These are phyloP conservation scores for Helicostylum pulchrum DNA, from an alignment of 192 early-diverging fungal genomes.

Conservation along the genomic window DNA sequence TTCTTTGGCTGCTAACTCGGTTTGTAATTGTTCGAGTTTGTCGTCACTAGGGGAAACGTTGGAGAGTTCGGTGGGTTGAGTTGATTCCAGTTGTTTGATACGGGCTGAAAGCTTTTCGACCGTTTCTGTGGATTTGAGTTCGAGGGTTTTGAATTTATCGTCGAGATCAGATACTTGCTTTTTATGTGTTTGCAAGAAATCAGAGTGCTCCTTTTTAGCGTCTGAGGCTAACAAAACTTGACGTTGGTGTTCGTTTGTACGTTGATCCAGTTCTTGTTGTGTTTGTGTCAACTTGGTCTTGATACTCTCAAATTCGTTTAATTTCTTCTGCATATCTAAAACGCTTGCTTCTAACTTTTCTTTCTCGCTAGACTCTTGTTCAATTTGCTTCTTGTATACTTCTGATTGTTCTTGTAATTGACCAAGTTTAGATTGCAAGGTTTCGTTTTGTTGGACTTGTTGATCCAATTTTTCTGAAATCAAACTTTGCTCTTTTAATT, in stretches of 20 bases:
- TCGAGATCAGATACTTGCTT: too few relatives aligned
- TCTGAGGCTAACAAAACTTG: too few relatives aligned
- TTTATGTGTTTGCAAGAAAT: too few relatives aligned
- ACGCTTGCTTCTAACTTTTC: not conserved
- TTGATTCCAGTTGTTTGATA: not conserved
- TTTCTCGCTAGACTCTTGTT: not conserved
- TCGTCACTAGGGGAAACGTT: not conserved
- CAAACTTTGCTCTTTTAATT: not conserved
- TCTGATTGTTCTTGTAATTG: not conserved
- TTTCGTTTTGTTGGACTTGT: not conserved
- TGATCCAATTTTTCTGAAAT: constrained; percentile 7
- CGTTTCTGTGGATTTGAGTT: not conserved
- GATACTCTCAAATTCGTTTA: not conserved
- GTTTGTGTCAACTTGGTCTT: not conserved
- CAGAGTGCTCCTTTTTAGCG: too few relatives aligned
- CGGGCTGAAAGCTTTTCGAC: not conserved
- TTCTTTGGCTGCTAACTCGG: not conserved
- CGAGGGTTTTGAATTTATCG: too few relatives aligned
- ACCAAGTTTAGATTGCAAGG: too few relatives aligned
- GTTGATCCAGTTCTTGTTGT: not conserved
- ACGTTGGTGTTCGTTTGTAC: not conserved
- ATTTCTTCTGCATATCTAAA: not conserved
- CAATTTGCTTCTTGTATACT: not conserved
- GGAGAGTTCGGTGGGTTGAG: not conserved
- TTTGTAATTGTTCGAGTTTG: not conserved